Evolutionary conservation across 306 rosid species (phyloP).

Genomic region (Ochetophila trinervis): DNA sequence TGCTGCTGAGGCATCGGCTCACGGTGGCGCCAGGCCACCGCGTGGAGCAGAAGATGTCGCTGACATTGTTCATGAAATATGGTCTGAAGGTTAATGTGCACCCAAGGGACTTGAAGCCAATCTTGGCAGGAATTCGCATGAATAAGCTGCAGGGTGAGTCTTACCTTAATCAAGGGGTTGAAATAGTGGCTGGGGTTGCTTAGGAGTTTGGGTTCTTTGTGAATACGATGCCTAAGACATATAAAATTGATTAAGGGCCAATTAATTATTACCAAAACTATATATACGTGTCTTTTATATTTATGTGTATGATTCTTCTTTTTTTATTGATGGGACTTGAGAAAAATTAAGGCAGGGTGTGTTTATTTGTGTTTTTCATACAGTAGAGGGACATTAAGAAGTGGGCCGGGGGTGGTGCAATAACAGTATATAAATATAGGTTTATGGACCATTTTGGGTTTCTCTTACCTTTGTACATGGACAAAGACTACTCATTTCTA

Average conservation of each 20-base stretch:
- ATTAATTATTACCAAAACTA: neutral
- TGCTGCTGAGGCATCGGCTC: constrained; percentile 68
- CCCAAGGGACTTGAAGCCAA: constrained; percentile 52
- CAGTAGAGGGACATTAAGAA: too few species aligned
- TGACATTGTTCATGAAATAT: constrained; percentile 90
- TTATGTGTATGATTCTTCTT: too few species aligned
- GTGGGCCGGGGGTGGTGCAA: too few species aligned
- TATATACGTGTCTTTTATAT: too few species aligned
- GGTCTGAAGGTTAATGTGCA: constrained; percentile 65
- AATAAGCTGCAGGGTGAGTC: neutral
- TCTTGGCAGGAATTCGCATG: constrained; percentile 39
- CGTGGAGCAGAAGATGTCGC: constrained; percentile 93
- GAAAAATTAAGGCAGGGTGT: too few species aligned
- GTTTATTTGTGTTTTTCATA: too few species aligned
- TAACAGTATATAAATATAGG: too few species aligned
- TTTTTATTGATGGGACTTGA: too few species aligned
- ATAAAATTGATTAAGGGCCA: neutral
- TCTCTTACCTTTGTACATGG: too few species aligned
- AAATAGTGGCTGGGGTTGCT: constrained; percentile 27
- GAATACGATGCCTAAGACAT: neutral
- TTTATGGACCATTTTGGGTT: too few species aligned
- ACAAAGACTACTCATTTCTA: too few species aligned
- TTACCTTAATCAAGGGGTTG: constrained; percentile 5
- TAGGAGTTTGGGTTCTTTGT: too few species aligned
- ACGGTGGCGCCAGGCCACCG: constrained; percentile 51